Base-by-base conservation (phyloP, 306 rosid species). In the Castanospermum australe region DNA sequence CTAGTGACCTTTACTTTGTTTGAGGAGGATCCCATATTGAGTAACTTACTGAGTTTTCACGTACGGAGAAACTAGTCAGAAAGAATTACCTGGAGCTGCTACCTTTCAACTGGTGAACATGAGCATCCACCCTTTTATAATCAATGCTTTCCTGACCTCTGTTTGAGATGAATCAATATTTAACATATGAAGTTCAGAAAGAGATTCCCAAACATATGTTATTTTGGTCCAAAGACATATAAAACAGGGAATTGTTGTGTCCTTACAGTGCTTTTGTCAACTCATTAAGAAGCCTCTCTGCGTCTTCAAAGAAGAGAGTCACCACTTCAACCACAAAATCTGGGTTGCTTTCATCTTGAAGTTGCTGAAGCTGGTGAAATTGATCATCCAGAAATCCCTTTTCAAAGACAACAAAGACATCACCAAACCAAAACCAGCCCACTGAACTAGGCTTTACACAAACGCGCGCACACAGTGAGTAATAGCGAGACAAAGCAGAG, bases 91-190 rank as follows among this genome's bases (percentile, higher is more conserved):
- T 92, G 86, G 98, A 90, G 87, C 97, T 94, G 86, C 97, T 92
- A 63, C 98, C 98, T 81, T 92, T 94, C 89, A 94, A 63, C 86
- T 92, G 97, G 79, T 94, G 97, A 89, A 94, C 93, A 77, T 84
- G 82, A 59, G 92, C 84, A 88, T 89, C 98, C 67, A 94, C 75
- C 79, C 72, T 88, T 54, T 47, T 92, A 62, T 84, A 90, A 90
- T 94, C 91, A 76, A 87, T 73, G 62, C 45, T 75, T 50, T 81
- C 71, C 60, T 89, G 92, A 13, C 65, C 83, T 71, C 98, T 93
- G 79, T 64, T 80, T 60, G 38, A 30, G 47, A 72, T 14, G 8
- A 17, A 59, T 73, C 33, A 47, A 38, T 39, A 66, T 59, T 47
- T 10, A 38, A 59, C n/a, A 60, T 5, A 30, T 36, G 8, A 39